Percentiles rank a stretch among this genome's conserved stretches.
phyloP scores from a whole-genome alignment of 2,329 filamentous ascomycete species.

The Colletotrichum nymphaeae region DNA sequence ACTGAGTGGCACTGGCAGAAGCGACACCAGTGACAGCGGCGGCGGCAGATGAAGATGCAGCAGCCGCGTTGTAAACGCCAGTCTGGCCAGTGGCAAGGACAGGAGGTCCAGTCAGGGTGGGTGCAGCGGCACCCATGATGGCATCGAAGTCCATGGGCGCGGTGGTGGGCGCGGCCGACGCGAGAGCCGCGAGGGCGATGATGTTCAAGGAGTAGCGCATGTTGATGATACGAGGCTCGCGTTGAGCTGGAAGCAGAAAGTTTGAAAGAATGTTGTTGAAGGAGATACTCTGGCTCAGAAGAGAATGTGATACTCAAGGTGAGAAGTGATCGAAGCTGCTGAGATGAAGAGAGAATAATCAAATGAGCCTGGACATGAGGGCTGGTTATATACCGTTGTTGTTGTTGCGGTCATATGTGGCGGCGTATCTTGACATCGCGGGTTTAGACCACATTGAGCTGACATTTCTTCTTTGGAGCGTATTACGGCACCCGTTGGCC shows the following conservation, averaged over 20 bases:
- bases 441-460: not conserved
- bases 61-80: conserved; percentile 9
- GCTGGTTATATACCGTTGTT: conserved; percentile 4
- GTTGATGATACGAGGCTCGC: not conserved
- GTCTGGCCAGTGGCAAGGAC: conserved; percentile 12
- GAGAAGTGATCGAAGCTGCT: conserved; percentile 9
- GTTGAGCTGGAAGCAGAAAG: not conserved
- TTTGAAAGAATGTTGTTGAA: not conserved
- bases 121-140: conserved; percentile 2
- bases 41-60: conserved; percentile 1
- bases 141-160: conserved; percentile 16
- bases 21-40: conserved; percentile 13
- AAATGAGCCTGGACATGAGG: too few species aligned
- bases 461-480: not conserved
- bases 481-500: conserved; percentile 19
- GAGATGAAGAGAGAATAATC: not conserved
- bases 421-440: not conserved
- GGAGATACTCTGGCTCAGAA: not conserved
- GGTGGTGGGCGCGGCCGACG: conserved; percentile 8
- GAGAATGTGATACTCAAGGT: not conserved
- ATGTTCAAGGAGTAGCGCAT: conserved; percentile 16
- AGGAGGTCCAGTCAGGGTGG: conserved; percentile 13
- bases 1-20: conserved; percentile 20
- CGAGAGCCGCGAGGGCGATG: conserved; percentile 24
- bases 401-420: not conserved